Evolutionary conservation across 2,329 filamentous ascomycete species (phyloP), one percentile per base, ranked within the genome.

Genomic region (Macrophomina phaseolina): DNA sequence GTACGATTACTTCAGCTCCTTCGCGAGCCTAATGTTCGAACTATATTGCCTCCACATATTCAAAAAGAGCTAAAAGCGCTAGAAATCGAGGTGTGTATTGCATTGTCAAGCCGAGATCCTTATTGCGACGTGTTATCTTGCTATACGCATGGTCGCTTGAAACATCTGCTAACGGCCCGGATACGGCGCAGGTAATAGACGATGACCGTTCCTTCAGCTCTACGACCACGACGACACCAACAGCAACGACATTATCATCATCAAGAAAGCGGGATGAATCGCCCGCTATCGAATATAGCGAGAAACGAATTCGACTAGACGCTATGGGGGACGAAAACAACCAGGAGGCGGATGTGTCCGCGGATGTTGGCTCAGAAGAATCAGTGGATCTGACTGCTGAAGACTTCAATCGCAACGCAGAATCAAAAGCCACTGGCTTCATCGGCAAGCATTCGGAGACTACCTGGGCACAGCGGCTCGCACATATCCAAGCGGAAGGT

Each of bases 381-480:
- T 73, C 72, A 5, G 55, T 72, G 5, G 73, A 74, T 36, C 28
- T 70, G 4, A 45, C 71, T 8, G 71, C 74, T 34, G 74, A 76
- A 58, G 71, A 75, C 63, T 38, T 74, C 4, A 67, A 72, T 30
- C 68, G 65, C 1, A 69, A 58, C 51, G 70, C 73, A 46, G 55
- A 72, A 49, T 63, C 71, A 5, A 67, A 72, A 16, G 73, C 74
- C 9, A 74, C 72, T 28, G 75, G 71, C 2, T 74, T 72, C 61
- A 46, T 73, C 6, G 73, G 72, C 4, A 55, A 63, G 36, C 68
- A 68, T 46, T 73, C 71, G 2, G 71, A 74, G 32, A 66, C 73
- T 4, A 70, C 73, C 60, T 74, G 73, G 73, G 62, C 74, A 3
- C 72, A 70, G 12, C 73, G 72, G 8, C 69, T 79, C 14, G 71